Conservation (phyloP, 257 asterid genomes). For the Petrea volubilis region DNA sequence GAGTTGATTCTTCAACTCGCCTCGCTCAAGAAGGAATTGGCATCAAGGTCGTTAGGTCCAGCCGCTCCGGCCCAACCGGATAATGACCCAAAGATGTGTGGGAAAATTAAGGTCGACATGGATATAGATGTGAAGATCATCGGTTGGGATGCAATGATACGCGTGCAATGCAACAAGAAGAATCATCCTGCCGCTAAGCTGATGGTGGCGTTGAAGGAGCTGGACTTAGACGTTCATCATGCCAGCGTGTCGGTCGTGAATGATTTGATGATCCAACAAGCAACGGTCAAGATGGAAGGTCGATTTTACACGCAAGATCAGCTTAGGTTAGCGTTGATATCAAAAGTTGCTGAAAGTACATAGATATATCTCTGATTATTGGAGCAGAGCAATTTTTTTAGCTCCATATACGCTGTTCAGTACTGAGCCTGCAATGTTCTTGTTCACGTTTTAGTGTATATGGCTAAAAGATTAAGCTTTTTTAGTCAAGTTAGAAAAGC, state of each 20-base stretch:
- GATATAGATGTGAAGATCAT: slow-evolving; percentile 77
- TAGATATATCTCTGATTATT: slow-evolving; percentile 19
- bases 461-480: slow-evolving; percentile 2
- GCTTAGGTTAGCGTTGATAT: slow-evolving; percentile 61
- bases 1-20: slow-evolving; percentile 53
- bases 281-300: slow-evolving; percentile 80
- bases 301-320: slow-evolving; percentile 63
- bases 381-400: not conserved
- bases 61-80: slow-evolving; percentile 27
- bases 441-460: not conserved
- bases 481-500: not conserved
- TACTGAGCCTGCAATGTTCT: not conserved
- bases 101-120: slow-evolving; percentile 33
- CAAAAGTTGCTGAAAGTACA: slow-evolving; percentile 48
- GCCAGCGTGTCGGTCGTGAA: slow-evolving; percentile 80
- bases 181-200: slow-evolving; percentile 87
- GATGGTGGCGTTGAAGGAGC: slow-evolving; percentile 69
- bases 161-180: slow-evolving; percentile 66
- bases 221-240: slow-evolving; percentile 70
- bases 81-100: slow-evolving; percentile 21
- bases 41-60: slow-evolving; percentile 24
- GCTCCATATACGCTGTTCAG: not conserved
- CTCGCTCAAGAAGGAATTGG: slow-evolving; percentile 48
- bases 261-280: slow-evolving; percentile 84
- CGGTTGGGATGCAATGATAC: slow-evolving; percentile 72